phyloP scores from a whole-genome alignment of 306 rosid species.

The Vigna angularis region DNA sequence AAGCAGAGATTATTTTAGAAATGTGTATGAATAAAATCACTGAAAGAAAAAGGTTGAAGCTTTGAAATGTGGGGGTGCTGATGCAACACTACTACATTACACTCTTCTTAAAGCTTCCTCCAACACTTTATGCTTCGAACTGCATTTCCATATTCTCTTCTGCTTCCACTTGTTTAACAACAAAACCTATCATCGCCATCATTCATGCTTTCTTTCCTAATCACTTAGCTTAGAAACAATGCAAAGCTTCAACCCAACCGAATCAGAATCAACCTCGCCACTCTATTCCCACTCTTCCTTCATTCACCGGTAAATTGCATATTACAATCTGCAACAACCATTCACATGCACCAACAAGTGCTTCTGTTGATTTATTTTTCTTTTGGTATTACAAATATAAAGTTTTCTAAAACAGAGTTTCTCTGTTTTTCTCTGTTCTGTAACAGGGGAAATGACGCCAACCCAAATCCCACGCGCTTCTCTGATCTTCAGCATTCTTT shows the following conservation, averaged over 20 bases:
- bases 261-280: slow-evolving; percentile 57
- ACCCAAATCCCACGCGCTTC: slow-evolving; percentile 61
- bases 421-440: slow-evolving; percentile 47
- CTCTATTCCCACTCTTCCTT: slow-evolving; percentile 62
- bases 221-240: slow-evolving; percentile 41
- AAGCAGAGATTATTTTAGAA: too few species aligned
- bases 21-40: not conserved
- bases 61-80: not conserved
- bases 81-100: slow-evolving; percentile 31
- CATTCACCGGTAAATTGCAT: slow-evolving; percentile 53
- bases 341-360: slow-evolving; percentile 1
- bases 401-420: slow-evolving; percentile 29
- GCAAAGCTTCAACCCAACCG: slow-evolving; percentile 72
- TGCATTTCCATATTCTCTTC: slow-evolving; percentile 7
- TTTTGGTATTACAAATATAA: not conserved
- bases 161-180: slow-evolving; percentile 34
- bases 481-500: slow-evolving; percentile 75
- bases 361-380: not conserved
- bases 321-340: not conserved
- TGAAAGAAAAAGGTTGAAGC: not conserved
- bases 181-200: not conserved
- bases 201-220: slow-evolving; percentile 24
- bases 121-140: slow-evolving; percentile 29
- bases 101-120: slow-evolving; percentile 64
- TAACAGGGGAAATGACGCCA: slow-evolving; percentile 75